A percentile compares a stretch with the other conserved stretches of the same genome.
Evolutionary conservation across 495 filamentous ascomycete species (phyloP).

Genomic region (Penicillium fimorum): DNA sequence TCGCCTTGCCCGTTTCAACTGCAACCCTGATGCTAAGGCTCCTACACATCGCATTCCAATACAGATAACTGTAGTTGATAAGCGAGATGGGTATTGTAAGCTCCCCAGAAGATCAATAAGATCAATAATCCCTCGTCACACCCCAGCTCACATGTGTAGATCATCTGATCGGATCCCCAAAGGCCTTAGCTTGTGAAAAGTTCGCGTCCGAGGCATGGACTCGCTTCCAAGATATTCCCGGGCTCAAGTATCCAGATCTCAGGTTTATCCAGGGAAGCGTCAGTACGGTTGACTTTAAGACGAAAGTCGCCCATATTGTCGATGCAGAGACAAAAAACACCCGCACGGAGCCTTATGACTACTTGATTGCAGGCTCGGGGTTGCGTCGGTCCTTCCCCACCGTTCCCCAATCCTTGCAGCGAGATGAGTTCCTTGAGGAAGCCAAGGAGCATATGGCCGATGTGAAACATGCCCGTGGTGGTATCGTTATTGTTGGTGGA

Average conservation of each 20-base stretch:
- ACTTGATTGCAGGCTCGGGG: constrained; percentile 60
- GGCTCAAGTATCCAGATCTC: constrained; percentile 51
- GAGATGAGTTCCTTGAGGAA: constrained; percentile 58
- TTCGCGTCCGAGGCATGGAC: constrained; percentile 61
- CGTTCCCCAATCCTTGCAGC: constrained; percentile 55
- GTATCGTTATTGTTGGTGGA: constrained; percentile 59
- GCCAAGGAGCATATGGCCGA: constrained; percentile 31
- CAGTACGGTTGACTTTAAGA: constrained; percentile 48
- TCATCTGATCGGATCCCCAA: constrained; percentile 64
- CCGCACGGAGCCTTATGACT: constrained; percentile 56
- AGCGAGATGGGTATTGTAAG: constrained; percentile 68
- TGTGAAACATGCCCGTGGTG: constrained; percentile 34
- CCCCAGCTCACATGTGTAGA: constrained; percentile 22
- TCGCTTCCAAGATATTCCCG: constrained; percentile 57
- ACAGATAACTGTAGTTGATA: constrained; percentile 66
- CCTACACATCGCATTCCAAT: constrained; percentile 45
- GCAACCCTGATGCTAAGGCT: constrained; percentile 22
- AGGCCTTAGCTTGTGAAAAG: constrained; percentile 56
- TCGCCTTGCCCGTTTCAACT: constrained; percentile 36
- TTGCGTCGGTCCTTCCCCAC: constrained; percentile 61
- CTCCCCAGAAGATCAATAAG: constrained; percentile 7
- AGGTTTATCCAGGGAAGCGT: constrained; percentile 57
- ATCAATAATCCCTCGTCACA: not conserved
- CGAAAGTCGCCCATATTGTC: constrained; percentile 51
- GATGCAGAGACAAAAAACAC: constrained; percentile 22